Percentiles rank a stretch among this genome's conserved stretches.
These are phyloP conservation scores for Backusella tuberculispora DNA, from an alignment of 192 early-diverging fungal species.

Conservation along the genomic window DNA sequence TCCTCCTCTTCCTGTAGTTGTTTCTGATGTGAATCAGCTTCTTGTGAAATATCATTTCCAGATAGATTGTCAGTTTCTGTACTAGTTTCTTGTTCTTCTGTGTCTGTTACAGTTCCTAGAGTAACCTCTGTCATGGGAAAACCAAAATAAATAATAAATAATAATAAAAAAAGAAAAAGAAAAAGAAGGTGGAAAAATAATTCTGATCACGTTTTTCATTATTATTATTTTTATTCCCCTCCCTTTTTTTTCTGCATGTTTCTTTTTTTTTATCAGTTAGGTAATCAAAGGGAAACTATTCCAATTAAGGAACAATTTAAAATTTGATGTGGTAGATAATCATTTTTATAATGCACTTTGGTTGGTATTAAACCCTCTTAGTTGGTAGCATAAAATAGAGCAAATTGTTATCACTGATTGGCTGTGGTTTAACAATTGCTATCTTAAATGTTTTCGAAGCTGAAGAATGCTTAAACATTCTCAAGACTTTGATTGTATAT, in stretches of 20 bases:
- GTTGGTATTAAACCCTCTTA: too few species aligned
- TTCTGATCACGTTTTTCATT: background rate
- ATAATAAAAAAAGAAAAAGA: background rate
- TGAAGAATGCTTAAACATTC: too few species aligned
- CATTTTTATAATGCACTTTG: too few species aligned
- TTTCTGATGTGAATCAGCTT: background rate
- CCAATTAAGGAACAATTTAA: too few species aligned
- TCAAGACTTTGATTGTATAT: too few species aligned
- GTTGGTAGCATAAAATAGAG: too few species aligned
- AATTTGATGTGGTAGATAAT: too few species aligned
- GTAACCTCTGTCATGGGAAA: background rate
- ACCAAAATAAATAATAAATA: background rate
- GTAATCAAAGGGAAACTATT: too few species aligned
- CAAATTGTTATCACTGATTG: too few species aligned
- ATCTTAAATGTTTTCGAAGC: too few species aligned
- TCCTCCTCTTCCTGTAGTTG: background rate
- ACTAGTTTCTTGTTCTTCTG: background rate
- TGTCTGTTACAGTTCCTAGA: background rate
- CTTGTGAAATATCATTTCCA: background rate
- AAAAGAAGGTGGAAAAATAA: background rate
- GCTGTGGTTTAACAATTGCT: too few species aligned
- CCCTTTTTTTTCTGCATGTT: background rate
- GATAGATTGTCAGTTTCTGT: background rate
- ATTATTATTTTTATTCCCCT: background rate
- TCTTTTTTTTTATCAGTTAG: too few species aligned